These are phyloP conservation scores for Spatholobus suberectus DNA, from an alignment of 306 rosid genomes.

Conservation along the genomic window DNA sequence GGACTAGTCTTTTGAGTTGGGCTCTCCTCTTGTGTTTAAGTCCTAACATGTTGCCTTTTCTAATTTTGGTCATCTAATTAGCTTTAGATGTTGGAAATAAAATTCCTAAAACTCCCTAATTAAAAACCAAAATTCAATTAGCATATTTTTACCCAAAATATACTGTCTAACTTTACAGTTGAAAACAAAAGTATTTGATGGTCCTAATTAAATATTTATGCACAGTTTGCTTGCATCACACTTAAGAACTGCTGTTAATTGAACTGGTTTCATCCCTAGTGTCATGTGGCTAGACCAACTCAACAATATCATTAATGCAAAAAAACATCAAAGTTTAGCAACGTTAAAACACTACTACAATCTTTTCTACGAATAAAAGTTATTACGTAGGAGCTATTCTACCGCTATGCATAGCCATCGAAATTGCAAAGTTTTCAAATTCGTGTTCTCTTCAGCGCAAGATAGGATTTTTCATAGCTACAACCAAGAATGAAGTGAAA, in stretches of 20 bases:
- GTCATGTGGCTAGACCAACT: not conserved
- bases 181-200: not conserved
- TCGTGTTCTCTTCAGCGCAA: not conserved
- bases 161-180: not conserved
- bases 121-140: not conserved
- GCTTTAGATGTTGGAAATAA: not conserved
- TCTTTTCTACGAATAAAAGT: not conserved
- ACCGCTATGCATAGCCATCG: slow-evolving; percentile 6
- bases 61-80: not conserved
- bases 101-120: not conserved
- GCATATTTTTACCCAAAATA: not conserved
- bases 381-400: not conserved
- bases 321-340: not conserved
- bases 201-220: not conserved
- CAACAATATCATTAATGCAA: not conserved
- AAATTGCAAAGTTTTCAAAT: not conserved
- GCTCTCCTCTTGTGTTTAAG: no score
- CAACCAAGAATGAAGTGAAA: slow-evolving; percentile 34
- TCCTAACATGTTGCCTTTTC: no score
- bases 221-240: not conserved
- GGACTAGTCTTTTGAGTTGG: no score
- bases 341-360: not conserved
- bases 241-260: not conserved
- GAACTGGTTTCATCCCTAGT: not conserved
- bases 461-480: not conserved